Evolutionary conservation across 2,329 filamentous ascomycete genomes (phyloP).

Genomic region (Fusarium agapanthi): DNA sequence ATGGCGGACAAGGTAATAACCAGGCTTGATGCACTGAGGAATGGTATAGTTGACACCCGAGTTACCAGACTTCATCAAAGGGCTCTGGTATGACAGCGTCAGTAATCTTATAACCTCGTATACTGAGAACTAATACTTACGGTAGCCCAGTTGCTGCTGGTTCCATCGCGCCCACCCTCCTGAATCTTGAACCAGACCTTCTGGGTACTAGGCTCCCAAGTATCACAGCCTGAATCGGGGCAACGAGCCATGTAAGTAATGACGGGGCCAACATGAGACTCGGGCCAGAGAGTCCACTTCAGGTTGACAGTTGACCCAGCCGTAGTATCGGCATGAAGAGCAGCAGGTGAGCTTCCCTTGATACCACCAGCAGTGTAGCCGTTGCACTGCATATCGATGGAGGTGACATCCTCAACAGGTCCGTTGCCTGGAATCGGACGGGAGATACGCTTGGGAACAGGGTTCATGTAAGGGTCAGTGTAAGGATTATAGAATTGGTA

Average conservation of each 20-base stretch:
- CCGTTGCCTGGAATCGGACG: constrained; percentile 66
- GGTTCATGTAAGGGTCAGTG: constrained; percentile 55
- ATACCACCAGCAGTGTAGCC: constrained; percentile 59
- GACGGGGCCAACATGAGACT: constrained; percentile 61
- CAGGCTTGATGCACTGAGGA: constrained; percentile 59
- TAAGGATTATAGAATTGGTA: constrained; percentile 51
- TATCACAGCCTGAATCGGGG: constrained; percentile 59
- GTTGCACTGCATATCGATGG: constrained; percentile 65
- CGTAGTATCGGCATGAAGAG: constrained; percentile 61
- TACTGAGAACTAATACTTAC: constrained; percentile 38
- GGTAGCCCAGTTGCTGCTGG: constrained; percentile 58
- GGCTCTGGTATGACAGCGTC: constrained; percentile 39
- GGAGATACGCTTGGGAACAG: constrained; percentile 61
- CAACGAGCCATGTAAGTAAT: constrained; percentile 70
- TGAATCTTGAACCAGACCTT: constrained; percentile 67
- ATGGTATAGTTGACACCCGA: constrained; percentile 61
- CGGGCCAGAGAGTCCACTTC: constrained; percentile 62
- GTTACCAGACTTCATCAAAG: constrained; percentile 57
- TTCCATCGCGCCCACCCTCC: constrained; percentile 59
- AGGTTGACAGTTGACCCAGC: constrained; percentile 64
- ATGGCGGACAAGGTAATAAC: constrained; percentile 67
- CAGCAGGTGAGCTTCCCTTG: constrained; percentile 59
- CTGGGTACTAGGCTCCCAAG: constrained; percentile 56
- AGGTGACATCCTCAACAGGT: constrained; percentile 62
- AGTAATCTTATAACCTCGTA: not conserved